Conservation (phyloP, 352 stramenopile genomes). For the Thraustochytrium sp. region DNA sequence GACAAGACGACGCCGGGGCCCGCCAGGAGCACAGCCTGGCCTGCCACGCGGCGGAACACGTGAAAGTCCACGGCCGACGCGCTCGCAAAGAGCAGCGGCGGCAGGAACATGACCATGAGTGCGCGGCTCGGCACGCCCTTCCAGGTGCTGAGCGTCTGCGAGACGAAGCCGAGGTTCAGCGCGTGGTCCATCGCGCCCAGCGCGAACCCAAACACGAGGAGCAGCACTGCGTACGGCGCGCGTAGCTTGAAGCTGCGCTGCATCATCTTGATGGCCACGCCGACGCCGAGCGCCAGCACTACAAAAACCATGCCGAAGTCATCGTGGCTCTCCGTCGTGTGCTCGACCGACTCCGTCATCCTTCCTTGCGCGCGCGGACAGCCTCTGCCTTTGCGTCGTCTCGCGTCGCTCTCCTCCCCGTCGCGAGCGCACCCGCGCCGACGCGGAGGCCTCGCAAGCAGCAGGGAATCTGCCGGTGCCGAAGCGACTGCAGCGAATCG, state of each 20-base stretch:
- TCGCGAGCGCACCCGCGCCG: no score
- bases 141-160: slow-evolving; percentile 52
- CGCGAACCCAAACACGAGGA: slow-evolving; percentile 59
- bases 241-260: slow-evolving; percentile 22
- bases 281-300: not conserved
- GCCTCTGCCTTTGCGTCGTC: not conserved
- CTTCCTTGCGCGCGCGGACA: not conserved
- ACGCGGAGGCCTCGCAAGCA: no score
- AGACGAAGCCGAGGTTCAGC: slow-evolving; percentile 5
- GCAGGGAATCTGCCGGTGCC: no score
- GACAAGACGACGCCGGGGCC: slow-evolving; percentile 60
- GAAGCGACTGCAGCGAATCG: no score
- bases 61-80: slow-evolving; percentile 58
- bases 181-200: slow-evolving; percentile 47
- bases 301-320: slow-evolving; percentile 1
- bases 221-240: slow-evolving; percentile 60
- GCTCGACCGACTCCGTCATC: not conserved
- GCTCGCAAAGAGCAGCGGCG: slow-evolving; percentile 61
- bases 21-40: slow-evolving; percentile 60
- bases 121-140: slow-evolving; percentile 56
- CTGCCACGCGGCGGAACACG: slow-evolving; percentile 51
- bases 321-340: no score
- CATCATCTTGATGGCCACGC: not conserved
- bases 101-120: slow-evolving; percentile 63
- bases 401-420: no score